These are phyloP conservation scores for Geranium incanum DNA, from an alignment of 441 rosid species.

Conservation along the genomic window DNA sequence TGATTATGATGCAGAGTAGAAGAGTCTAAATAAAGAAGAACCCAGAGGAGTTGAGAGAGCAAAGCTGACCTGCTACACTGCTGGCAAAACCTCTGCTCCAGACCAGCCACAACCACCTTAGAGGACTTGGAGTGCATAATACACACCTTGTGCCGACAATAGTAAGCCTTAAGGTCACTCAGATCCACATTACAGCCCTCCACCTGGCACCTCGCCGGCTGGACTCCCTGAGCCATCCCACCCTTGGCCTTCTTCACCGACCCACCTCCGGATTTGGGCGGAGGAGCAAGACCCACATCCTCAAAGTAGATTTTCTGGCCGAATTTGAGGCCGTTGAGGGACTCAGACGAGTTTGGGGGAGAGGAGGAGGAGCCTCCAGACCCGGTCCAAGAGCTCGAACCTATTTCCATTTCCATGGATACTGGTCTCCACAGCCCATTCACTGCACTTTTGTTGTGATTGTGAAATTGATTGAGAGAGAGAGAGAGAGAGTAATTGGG, in stretches of 20 bases:
- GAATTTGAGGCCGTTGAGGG: slow-evolving; percentile 54
- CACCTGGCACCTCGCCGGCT: slow-evolving; percentile 76
- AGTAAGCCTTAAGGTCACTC: slow-evolving; percentile 77
- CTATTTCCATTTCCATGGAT: not conserved
- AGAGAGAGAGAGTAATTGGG: not conserved
- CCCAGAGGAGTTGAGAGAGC: not conserved
- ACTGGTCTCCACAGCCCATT: not conserved
- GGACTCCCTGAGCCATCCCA: slow-evolving; percentile 10
- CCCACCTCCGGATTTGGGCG: slow-evolving; percentile 28
- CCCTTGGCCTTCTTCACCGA: slow-evolving; percentile 33
- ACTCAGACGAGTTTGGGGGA: slow-evolving; percentile 29
- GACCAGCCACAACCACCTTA: slow-evolving; percentile 68
- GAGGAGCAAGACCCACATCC: slow-evolving; percentile 35
- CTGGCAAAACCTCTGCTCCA: slow-evolving; percentile 90
- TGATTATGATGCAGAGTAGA: too few relatives aligned
- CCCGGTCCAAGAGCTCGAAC: not conserved
- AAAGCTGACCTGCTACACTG: slow-evolving; percentile 85
- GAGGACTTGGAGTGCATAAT: slow-evolving; percentile 76
- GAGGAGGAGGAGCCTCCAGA: slow-evolving; percentile 10
- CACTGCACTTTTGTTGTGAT: not conserved
- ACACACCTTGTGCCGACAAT: slow-evolving; percentile 89
- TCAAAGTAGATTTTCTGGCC: slow-evolving; percentile 73
- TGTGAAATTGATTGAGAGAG: not conserved
- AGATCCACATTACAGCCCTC: slow-evolving; percentile 95
- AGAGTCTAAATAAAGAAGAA: not conserved